Base-by-base conservation (phyloP, 2,329 filamentous ascomycete species). In the Epicoccum sorghinum region DNA sequence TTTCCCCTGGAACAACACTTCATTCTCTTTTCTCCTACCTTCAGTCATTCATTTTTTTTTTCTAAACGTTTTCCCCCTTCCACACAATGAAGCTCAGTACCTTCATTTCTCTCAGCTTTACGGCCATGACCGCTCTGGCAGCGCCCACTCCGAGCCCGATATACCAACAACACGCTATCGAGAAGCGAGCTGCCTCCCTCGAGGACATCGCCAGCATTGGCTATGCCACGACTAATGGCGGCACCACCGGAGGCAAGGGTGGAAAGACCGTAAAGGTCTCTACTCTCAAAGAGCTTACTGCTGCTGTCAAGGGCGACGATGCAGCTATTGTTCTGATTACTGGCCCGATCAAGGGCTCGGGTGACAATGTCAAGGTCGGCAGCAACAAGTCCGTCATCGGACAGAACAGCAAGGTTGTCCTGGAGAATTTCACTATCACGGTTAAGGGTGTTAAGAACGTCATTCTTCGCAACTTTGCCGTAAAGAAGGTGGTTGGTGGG, bases 401-500 rank as follows among this genome's bases (percentile, higher is more conserved):
- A 51, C 76, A 80, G 52, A 77, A 80, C 45, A 73, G 75, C 35
- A 72, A 72, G 43, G 79, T 76, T 33, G 74, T 74, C 43, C 72
- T 84, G 22, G 72, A 75, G n/a, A 75, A 77, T 45, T 70, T 79
- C 48, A 79, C 79, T 7, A 70, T 85, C 42, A 78, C 76, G 49
- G 71, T 84, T 60, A 80, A 79, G 67, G 66, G 73, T 33, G 73
- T 70, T 14, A 76, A 66, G 52, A 86, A 86, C 59, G 82, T 86
- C 43, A 84, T 86, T 51, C 66, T 86, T 43, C 81, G 80, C 41
- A 86, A 86, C 72, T 67, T 86, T 33, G 80, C 80, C 58, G 78
- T 83, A 57, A 67, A 75, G 56, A 80, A 82, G 52, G 79, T 83
- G 1, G 73, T 75, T 9, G 74, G 76, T 29, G 80, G 80, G 33